Conservation (phyloP, 2,329 filamentous ascomycete species). For the Apiospora rasikravindrae region DNA sequence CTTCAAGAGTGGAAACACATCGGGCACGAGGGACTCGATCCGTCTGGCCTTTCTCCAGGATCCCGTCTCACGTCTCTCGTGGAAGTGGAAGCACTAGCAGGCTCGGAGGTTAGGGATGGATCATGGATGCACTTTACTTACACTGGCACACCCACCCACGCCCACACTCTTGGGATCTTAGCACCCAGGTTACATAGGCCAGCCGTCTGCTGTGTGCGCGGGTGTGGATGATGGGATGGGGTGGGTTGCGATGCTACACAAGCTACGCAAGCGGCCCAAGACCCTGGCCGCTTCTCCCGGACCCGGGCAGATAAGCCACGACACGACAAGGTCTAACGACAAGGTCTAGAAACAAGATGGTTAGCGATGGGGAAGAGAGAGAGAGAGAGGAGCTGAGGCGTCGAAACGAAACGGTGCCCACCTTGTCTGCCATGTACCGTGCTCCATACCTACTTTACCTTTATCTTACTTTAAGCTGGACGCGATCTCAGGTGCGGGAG, state of each 20-base stretch:
- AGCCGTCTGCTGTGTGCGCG: background rate
- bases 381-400: background rate
- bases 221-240: background rate
- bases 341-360: background rate
- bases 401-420: background rate
- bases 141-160: too few species aligned
- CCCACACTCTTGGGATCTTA: background rate
- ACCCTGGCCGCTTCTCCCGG: background rate
- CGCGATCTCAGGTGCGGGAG: background rate
- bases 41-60: background rate
- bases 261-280: background rate
- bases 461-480: background rate
- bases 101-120: conserved; percentile 6
- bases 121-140: conserved; percentile 11
- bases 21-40: background rate
- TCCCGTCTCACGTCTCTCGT: background rate
- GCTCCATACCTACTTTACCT: background rate
- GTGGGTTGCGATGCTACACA: conserved; percentile 13
- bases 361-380: too few species aligned
- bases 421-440: background rate
- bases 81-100: background rate
- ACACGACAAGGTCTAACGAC: too few species aligned
- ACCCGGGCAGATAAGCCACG: background rate
- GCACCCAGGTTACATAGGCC: background rate
- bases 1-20: background rate